phyloP scores from a whole-genome alignment of 768 basidiomycete species.

The Lactarius evosmus region DNA sequence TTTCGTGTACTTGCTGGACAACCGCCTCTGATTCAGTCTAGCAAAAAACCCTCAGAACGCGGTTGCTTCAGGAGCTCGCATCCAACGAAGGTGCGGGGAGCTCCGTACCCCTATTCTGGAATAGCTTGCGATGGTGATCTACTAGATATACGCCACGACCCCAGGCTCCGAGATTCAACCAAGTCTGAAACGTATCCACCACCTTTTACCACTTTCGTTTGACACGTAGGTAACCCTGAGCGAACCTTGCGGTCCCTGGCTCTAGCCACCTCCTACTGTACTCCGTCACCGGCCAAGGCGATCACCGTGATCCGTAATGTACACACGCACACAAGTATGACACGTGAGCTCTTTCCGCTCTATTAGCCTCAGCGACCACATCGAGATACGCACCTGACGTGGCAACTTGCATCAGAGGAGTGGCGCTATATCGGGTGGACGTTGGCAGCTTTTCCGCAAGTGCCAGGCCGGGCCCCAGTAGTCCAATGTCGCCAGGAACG shows the following conservation, averaged over 20 bases:
- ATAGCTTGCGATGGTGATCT: slow-evolving; percentile 6
- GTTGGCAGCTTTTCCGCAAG: background rate
- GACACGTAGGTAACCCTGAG: slow-evolving; percentile 6
- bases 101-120: slow-evolving; percentile 11
- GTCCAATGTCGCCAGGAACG: background rate
- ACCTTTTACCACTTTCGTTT: slow-evolving; percentile 22
- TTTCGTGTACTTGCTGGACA: too few relatives aligned
- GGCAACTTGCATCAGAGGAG: slow-evolving; percentile 18
- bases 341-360: background rate
- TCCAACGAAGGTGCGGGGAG: background rate
- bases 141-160: slow-evolving; percentile 7
- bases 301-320: background rate
- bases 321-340: background rate
- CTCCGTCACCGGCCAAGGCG: background rate
- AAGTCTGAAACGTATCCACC: slow-evolving; percentile 15
- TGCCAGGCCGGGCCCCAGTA: background rate
- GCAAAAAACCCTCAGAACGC: background rate
- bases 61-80: background rate
- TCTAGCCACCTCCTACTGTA: background rate
- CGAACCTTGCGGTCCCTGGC: background rate
- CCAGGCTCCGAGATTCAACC: background rate
- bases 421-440: slow-evolving; percentile 3
- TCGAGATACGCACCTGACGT: slow-evolving; percentile 11
- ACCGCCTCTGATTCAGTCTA: background rate
- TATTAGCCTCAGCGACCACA: background rate